Percentiles rank a stretch among this genome's conserved stretches.
These are phyloP conservation scores for Fusarium napiforme DNA, from an alignment of 2,329 filamentous ascomycete species.

Conservation along the genomic window DNA sequence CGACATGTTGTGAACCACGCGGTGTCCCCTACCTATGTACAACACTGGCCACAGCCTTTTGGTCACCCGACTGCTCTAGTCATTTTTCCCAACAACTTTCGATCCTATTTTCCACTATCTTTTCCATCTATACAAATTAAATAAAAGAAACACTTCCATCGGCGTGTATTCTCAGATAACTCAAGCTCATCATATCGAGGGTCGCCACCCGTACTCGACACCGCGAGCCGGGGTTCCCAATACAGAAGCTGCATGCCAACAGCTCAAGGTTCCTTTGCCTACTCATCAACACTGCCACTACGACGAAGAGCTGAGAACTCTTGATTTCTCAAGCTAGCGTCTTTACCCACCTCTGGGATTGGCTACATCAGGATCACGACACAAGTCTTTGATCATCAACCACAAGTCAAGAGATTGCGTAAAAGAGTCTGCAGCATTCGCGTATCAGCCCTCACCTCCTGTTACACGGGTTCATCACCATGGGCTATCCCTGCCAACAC, in stretches of 20 bases:
- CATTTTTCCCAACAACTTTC: conserved; percentile 20
- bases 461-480: accelerated
- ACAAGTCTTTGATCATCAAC: accelerated
- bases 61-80: conserved; percentile 17
- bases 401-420: accelerated
- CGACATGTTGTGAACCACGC: not conserved
- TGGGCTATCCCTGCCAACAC: accelerated
- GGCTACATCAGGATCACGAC: accelerated
- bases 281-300: accelerated
- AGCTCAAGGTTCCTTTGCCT: not conserved
- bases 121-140: not conserved
- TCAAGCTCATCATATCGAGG: conserved; percentile 13
- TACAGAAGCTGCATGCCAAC: not conserved
- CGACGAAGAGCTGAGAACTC: not conserved
- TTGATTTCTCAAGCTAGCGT: not conserved
- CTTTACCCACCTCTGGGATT: not conserved
- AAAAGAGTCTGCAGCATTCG: accelerated
- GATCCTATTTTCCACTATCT: not conserved
- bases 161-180: not conserved
- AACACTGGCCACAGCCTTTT: conserved; percentile 33
- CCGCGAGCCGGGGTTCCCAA: accelerated
- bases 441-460: accelerated
- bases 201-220: conserved; percentile 10
- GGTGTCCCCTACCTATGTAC: accelerated
- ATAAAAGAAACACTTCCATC: not conserved